Base-by-base conservation (phyloP, 805 yeast species). In the Cyberlindnera sargentensis region DNA sequence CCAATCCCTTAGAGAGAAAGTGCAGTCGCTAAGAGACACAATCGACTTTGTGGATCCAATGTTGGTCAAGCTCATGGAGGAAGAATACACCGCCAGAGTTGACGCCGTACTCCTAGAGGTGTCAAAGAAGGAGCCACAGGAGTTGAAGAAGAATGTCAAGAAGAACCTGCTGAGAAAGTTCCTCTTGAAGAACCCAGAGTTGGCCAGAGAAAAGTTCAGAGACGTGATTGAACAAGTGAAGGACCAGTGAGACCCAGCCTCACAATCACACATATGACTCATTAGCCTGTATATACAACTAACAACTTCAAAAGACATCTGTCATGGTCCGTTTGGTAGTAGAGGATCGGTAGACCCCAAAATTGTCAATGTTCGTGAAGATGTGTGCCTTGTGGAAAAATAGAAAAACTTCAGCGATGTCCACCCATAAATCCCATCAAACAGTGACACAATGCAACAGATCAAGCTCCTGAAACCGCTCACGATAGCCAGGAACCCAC, bases 141-240 rank as follows among this genome's bases (percentile, higher is more conserved):
- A 46, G 27, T 52, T 74, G 49, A 73, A 76, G 58, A 67, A 66
- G 41, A 71, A 72, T 60, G 77, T 81, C 24, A 78, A 72, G 58
- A 86, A 84, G 68, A 89, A 89, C 62, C 63, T 86, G 37, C 62
- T 85, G 53, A 74, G 88, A 59, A 85, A 84, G 63, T 81, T 73
- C 60, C 65, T 79, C 27, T 65, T 74, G 52, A 66, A 68, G 34
- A 49, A 51, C 31, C 47, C 56, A 10, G 55, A 47, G 6, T 34
- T 41, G 28, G 60, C 60, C 8, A 54, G 40, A 44, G 49, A 41
- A 33, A 49, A 49, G 43, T 52, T 54, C 37, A 38, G 41, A n/a
- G 53, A 52, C 27, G 46, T 48, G 3, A 46, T 55, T 20, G 50
- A 47, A 35, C 36, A 44, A 9, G 48, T 47, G 29, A 44, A 49